phyloP scores from a whole-genome alignment of 768 basidiomycete genomes.

The Tricholoma saponaceum region DNA sequence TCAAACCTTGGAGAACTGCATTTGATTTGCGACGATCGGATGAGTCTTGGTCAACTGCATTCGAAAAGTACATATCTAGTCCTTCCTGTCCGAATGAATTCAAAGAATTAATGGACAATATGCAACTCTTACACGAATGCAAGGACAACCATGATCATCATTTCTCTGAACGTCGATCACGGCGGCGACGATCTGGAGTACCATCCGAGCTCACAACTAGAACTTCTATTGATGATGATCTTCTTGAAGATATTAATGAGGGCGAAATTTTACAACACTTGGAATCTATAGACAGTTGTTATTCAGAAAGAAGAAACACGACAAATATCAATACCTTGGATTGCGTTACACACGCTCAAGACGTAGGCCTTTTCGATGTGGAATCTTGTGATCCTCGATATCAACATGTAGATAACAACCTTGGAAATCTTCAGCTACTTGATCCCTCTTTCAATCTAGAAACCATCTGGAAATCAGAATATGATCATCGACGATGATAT shows the following conservation, averaged over 20 bases:
- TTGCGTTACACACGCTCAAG: background rate
- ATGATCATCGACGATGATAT: background rate
- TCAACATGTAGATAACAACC: background rate
- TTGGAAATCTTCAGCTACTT: background rate
- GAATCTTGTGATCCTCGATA: too few species aligned
- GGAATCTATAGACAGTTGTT: background rate
- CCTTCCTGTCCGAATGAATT: background rate
- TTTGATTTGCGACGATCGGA: conserved; percentile 17
- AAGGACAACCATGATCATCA: conserved; percentile 15
- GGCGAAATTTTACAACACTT: background rate
- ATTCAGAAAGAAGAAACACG: too few species aligned
- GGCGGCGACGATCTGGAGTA: conserved; percentile 26
- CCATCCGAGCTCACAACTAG: conserved; percentile 6
- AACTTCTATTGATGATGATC: background rate
- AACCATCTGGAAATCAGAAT: background rate
- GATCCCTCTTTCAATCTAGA: background rate
- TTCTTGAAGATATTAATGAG: background rate
- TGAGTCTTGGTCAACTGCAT: conserved; percentile 27
- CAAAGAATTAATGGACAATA: conserved; percentile 29
- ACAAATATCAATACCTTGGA: background rate
- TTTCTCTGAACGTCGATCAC: conserved; percentile 7
- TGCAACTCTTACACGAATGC: conserved; percentile 39
- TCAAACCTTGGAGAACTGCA: conserved; percentile 35
- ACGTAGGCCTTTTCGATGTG: background rate
- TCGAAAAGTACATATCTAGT: conserved; percentile 4